These are phyloP conservation scores for Tremella fuciformis DNA, from an alignment of 768 basidiomycete genomes.

Conservation along the genomic window DNA sequence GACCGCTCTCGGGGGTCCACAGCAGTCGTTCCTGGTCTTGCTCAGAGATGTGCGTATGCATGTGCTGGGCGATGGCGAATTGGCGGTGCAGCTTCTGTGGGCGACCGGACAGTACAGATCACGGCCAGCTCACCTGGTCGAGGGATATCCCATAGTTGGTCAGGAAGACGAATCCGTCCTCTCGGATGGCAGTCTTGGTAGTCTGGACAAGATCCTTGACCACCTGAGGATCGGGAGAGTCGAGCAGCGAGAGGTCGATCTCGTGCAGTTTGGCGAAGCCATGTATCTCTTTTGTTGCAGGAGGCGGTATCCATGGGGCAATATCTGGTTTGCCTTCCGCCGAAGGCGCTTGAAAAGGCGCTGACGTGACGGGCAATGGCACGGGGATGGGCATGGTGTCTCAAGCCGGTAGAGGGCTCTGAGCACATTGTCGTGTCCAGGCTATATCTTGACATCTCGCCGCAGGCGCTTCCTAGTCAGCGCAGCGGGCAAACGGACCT, in stretches of 20 bases:
- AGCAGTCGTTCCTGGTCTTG: constrained; percentile 27
- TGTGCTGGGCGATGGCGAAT: constrained; percentile 30
- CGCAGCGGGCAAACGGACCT: too few species aligned
- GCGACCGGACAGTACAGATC: too few species aligned
- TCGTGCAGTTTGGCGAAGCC: constrained; percentile 28
- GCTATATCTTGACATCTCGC: too few species aligned
- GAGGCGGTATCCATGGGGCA: constrained; percentile 17
- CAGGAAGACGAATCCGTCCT: constrained; percentile 35
- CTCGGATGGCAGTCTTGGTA: constrained; percentile 25
- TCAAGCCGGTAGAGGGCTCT: too few species aligned
- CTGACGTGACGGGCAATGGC: too few species aligned
- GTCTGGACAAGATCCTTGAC: constrained; percentile 20
- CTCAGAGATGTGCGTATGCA: constrained; percentile 23
- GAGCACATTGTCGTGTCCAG: too few species aligned
- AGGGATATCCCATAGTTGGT: constrained; percentile 30
- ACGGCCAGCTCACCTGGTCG: constrained; percentile 22
- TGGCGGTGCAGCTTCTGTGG: constrained; percentile 28
- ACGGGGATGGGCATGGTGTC: too few species aligned
- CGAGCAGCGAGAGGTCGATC: constrained; percentile 29
- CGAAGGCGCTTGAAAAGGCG: too few species aligned
- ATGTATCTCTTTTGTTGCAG: constrained; percentile 8
- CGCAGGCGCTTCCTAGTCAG: too few species aligned
- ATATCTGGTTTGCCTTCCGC: constrained; percentile 17
- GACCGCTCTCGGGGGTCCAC: constrained; percentile 29
- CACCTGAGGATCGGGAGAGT: constrained; percentile 19